These are phyloP conservation scores for Trichoderma reesei DNA, from an alignment of 495 filamentous ascomycete species.

Conservation along the genomic window DNA sequence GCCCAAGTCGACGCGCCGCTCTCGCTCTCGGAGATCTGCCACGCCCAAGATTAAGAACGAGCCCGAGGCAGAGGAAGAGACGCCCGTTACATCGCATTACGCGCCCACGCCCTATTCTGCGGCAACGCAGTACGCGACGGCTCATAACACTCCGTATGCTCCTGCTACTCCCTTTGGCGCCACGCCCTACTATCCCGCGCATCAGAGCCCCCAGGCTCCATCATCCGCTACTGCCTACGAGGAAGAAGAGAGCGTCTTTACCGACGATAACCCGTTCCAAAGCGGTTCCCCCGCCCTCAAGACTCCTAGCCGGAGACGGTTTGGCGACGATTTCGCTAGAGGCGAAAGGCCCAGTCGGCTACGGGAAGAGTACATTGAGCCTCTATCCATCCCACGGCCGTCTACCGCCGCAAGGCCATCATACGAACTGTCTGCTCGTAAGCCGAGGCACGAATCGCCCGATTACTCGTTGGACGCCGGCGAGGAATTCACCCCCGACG, in stretches of 20 bases:
- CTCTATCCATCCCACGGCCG: conserved; percentile 39
- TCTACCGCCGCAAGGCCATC: conserved; percentile 17
- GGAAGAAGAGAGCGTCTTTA: conserved; percentile 56
- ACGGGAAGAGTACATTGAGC: conserved; percentile 19
- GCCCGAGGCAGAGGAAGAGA: conserved; percentile 32
- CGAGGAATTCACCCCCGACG: conserved; percentile 91
- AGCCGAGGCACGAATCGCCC: not conserved
- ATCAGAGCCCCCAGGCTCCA: not conserved
- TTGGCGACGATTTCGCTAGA: conserved; percentile 18
- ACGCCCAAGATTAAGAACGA: conserved; percentile 39
- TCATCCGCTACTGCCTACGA: conserved; percentile 13
- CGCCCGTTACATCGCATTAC: conserved; percentile 23
- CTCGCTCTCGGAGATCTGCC: conserved; percentile 19
- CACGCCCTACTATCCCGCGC: not conserved
- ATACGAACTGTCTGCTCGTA: not conserved
- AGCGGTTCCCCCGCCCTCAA: conserved; percentile 51
- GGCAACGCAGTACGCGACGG: no score
- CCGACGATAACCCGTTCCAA: conserved; percentile 89
- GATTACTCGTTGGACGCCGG: conserved; percentile 38
- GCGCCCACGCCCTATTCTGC: not conserved
- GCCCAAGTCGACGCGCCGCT: conserved; percentile 17
- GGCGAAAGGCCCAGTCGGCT: conserved; percentile 24
- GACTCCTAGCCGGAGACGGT: conserved; percentile 33
- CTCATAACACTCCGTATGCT: no score
- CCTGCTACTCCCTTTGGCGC: not conserved